Evolutionary conservation across 116 monocot species (phyloP).

Genomic region (Trichopus zeylanicus): DNA sequence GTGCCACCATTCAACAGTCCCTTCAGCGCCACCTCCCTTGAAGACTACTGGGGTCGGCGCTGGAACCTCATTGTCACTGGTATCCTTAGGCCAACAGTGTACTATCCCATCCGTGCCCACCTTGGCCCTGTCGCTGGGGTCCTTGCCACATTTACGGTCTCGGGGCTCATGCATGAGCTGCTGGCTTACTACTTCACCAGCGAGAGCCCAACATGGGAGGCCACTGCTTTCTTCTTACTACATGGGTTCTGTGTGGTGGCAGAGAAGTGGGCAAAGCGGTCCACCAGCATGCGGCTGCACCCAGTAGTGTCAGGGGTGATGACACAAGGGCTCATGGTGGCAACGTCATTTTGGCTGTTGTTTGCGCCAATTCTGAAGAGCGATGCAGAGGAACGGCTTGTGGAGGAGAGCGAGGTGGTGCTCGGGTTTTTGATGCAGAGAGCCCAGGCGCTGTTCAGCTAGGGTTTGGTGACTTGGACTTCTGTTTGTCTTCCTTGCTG

Average conservation of each 20-base stretch:
- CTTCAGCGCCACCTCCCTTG: conserved; percentile 42
- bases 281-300: conserved; percentile 19
- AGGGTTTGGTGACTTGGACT: too few relatives aligned
- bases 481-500: too few relatives aligned
- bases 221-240: conserved; percentile 52
- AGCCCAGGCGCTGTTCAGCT: too few relatives aligned
- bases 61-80: conserved; percentile 79
- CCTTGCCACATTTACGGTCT: conserved; percentile 52
- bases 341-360: conserved; percentile 59
- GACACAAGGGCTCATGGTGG: conserved; percentile 43
- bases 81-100: conserved; percentile 53
- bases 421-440: conserved; percentile 6
- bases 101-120: conserved; percentile 31
- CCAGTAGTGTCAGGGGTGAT: conserved; percentile 24
- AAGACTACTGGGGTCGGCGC: conserved; percentile 72
- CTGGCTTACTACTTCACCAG: conserved; percentile 50
- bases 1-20: conserved; percentile 66
- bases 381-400: conserved; percentile 24
- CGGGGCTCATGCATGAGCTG: conserved; percentile 78
- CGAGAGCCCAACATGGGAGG: conserved; percentile 46
- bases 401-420: conserved; percentile 33
- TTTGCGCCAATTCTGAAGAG: conserved; percentile 46
- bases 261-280: conserved; percentile 25
- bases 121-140: conserved; percentile 29
- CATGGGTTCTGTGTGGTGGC: conserved; percentile 50